These are phyloP conservation scores for Phytophthora niederhauseri DNA, from an alignment of 352 stramenopile species.

Conservation along the genomic window DNA sequence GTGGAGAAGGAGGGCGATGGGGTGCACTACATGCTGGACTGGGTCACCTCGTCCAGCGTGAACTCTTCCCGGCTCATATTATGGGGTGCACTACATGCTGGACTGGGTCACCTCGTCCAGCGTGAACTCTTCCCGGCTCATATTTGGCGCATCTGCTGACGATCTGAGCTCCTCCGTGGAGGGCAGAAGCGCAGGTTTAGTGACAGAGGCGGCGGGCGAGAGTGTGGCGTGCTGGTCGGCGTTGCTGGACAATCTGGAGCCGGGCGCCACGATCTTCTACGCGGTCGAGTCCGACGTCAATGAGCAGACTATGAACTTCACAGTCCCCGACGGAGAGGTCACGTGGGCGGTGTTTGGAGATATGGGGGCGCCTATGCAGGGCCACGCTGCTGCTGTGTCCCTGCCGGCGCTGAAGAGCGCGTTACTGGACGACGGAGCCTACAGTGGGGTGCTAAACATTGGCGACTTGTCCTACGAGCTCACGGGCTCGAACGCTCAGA, in stretches of 20 bases:
- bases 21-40: constrained; percentile 75
- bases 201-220: constrained; percentile 49
- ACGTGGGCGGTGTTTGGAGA: constrained; percentile 86
- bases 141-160: constrained; percentile 49
- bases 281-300: constrained; percentile 39
- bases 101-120: constrained; percentile 67
- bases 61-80: constrained; percentile 44
- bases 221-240: constrained; percentile 67
- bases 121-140: constrained; percentile 40
- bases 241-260: constrained; percentile 49
- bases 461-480: constrained; percentile 80
- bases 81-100: constrained; percentile 65
- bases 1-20: constrained; percentile 37
- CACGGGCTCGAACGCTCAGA: constrained; percentile 55
- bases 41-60: constrained; percentile 50
- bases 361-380: constrained; percentile 59
- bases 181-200: constrained; percentile 43
- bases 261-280: constrained; percentile 65
- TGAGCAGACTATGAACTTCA: constrained; percentile 47
- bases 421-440: constrained; percentile 40
- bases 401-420: constrained; percentile 67
- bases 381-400: constrained; percentile 60
- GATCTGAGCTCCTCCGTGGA: constrained; percentile 40
- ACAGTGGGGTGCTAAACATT: constrained; percentile 72
- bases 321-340: constrained; percentile 43